Evolutionary conservation across 306 rosid species (phyloP).

Genomic region (Inga laurina): DNA sequence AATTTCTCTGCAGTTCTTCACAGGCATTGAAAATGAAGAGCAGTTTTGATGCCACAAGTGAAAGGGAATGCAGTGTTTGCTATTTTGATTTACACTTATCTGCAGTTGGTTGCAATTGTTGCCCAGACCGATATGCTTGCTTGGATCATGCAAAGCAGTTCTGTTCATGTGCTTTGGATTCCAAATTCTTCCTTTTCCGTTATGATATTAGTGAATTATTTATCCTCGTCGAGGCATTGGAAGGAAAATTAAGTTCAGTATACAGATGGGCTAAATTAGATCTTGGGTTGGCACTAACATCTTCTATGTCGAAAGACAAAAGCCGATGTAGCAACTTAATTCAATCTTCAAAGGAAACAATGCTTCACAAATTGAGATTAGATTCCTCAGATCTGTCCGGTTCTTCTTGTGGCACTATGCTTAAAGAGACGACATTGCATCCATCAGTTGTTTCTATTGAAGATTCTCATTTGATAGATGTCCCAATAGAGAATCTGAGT

Average conservation of each 20-base stretch:
- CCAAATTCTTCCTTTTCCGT: conserved; percentile 91
- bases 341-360: conserved; percentile 32
- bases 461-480: conserved; percentile 44
- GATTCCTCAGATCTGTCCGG: conserved; percentile 33
- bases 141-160: conserved; percentile 93
- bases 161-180: conserved; percentile 77
- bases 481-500: conserved; percentile 39
- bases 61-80: conserved; percentile 90
- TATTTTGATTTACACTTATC: conserved; percentile 93
- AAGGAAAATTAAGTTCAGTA: conserved; percentile 93
- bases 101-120: conserved; percentile 90
- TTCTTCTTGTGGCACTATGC: conserved; percentile 32
- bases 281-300: conserved; percentile 87
- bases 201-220: conserved; percentile 77
- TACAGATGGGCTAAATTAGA: conserved; percentile 96
- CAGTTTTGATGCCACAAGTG: conserved; percentile 79
- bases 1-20: conserved; percentile 64
- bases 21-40: conserved; percentile 84
- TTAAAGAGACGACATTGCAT: conserved; percentile 46
- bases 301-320: conserved; percentile 48
- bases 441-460: conserved; percentile 37
- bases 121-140: conserved; percentile 86
- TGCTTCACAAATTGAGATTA: conserved; percentile 31
- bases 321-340: conserved; percentile 22
- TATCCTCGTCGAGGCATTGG: conserved; percentile 92